Conservation (phyloP, 129 eudicot species). For the Oenanthe sinensis region DNA sequence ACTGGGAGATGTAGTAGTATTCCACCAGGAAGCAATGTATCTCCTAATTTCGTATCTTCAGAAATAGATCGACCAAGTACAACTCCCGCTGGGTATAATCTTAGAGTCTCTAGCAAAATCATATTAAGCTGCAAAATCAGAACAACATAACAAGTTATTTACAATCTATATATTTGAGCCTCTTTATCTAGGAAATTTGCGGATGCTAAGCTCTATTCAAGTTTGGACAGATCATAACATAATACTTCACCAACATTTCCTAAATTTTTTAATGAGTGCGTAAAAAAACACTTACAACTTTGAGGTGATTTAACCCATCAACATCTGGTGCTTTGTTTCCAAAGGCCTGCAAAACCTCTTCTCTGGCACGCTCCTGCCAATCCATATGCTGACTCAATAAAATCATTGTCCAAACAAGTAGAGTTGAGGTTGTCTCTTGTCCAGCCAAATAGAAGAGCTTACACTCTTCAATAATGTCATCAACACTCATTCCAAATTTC, state of each 20-base stretch:
- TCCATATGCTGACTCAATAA: neutral
- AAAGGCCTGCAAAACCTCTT: constrained; percentile 6
- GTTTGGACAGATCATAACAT: neutral
- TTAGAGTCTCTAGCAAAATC: constrained; percentile 12
- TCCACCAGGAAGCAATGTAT: constrained; percentile 16
- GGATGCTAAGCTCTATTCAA: neutral
- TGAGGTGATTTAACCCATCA: constrained; percentile 5
- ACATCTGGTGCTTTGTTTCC: neutral
- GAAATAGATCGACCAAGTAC: constrained; percentile 3
- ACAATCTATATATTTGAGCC: neutral
- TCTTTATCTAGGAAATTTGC: neutral
- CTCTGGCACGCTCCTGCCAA: constrained; percentile 13
- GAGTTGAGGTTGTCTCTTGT: constrained; percentile 8
- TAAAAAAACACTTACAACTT: neutral
- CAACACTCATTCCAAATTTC: constrained; percentile 1
- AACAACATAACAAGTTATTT: neutral
- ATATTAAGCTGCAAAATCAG: neutral
- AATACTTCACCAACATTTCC: neutral
- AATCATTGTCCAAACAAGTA: constrained; percentile 10
- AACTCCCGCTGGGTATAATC: constrained; percentile 25
- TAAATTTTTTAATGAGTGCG: neutral
- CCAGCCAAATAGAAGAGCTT: constrained; percentile 8
- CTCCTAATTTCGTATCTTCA: constrained; percentile 11
- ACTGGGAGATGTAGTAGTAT: constrained; percentile 7
- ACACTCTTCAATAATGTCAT: constrained; percentile 9